phyloP scores from a whole-genome alignment of 441 rosid genomes.

The Kokia cookei region DNA sequence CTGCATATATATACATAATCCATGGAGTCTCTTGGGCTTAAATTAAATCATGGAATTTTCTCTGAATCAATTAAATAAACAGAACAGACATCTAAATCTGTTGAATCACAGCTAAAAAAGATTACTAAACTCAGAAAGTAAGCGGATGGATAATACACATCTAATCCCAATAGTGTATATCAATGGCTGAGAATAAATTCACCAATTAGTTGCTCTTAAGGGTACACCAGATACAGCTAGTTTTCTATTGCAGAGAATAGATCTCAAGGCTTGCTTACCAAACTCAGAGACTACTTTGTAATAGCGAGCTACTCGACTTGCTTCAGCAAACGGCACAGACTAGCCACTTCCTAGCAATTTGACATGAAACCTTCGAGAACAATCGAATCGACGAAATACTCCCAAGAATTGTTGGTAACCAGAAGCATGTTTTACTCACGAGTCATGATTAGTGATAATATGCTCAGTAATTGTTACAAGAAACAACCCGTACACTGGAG shows the following conservation, averaged over 20 bases:
- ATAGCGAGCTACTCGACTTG: not conserved
- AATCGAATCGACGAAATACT: not conserved
- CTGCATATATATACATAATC: not conserved
- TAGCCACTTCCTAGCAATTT: not conserved
- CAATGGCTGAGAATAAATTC: not conserved
- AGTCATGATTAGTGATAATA: not conserved
- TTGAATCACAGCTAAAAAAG: not conserved
- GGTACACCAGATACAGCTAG: not conserved
- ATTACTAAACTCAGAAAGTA: not conserved
- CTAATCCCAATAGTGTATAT: not conserved
- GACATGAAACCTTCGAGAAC: not conserved
- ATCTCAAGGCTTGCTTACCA: not conserved
- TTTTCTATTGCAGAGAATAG: not conserved
- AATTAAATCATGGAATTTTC: not conserved
- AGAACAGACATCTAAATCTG: too few relatives aligned
- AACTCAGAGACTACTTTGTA: not conserved
- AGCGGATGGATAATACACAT: not conserved
- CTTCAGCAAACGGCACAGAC: not conserved
- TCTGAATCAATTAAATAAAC: not conserved
- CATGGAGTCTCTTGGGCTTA: not conserved
- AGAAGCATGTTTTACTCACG: not conserved
- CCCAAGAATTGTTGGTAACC: not conserved
- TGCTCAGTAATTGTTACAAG: not conserved
- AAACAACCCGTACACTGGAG: not conserved
- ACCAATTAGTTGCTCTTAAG: not conserved